phyloP scores from a whole-genome alignment of 805 yeast genomes.

The Sugiyamaella smithiae region DNA sequence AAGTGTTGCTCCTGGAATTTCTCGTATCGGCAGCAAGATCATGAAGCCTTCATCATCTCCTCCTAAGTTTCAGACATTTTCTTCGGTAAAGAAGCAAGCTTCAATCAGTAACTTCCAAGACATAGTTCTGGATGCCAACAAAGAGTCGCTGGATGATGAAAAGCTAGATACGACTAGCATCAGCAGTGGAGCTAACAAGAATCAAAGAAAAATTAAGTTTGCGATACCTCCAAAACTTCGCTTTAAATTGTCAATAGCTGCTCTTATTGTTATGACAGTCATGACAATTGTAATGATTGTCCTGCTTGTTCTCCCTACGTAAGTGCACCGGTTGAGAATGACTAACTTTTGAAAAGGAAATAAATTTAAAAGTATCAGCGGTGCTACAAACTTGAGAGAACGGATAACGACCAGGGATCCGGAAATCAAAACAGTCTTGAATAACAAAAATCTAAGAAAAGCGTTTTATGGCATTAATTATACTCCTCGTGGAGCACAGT shows the following conservation, averaged over 20 bases:
- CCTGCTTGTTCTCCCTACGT: neutral
- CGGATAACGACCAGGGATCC: slow-evolving; percentile 19
- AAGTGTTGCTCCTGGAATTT: neutral
- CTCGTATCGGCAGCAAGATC: neutral
- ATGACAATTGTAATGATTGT: neutral
- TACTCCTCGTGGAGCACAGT: slow-evolving; percentile 52
- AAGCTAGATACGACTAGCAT: neutral
- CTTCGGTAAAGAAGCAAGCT: neutral
- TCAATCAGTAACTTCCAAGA: neutral
- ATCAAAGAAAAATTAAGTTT: neutral
- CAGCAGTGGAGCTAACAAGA: neutral
- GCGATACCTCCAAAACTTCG: neutral
- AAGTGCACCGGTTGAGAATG: too few relatives aligned
- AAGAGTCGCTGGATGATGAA: neutral
- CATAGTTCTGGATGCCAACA: neutral
- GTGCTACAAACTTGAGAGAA: too few relatives aligned
- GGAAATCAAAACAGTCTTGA: slow-evolving; percentile 41
- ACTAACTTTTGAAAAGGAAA: too few relatives aligned
- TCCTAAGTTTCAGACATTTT: neutral
- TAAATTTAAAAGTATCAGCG: too few relatives aligned
- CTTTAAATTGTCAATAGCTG: neutral
- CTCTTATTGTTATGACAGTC: neutral
- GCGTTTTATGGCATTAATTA: slow-evolving; percentile 59
- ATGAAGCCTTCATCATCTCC: neutral
- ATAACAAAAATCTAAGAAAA: slow-evolving; percentile 32